Evolutionary conservation across 2,329 filamentous ascomycete genomes (phyloP).

Genomic region (Pseudogymnoascus sp.): DNA sequence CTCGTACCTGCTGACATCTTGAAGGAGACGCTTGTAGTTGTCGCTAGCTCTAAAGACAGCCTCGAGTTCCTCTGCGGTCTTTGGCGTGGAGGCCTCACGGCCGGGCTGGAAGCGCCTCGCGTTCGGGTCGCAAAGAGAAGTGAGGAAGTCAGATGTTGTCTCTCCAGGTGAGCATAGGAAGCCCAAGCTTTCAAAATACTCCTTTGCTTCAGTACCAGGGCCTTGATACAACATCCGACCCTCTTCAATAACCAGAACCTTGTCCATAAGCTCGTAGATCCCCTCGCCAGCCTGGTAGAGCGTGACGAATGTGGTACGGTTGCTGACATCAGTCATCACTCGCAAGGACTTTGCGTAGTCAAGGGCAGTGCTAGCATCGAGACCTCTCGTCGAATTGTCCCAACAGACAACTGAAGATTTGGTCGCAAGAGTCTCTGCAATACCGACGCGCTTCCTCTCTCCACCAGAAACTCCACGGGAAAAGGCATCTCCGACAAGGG

Average conservation of each 20-base stretch:
- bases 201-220: constrained; percentile 47
- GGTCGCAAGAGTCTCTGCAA: constrained; percentile 41
- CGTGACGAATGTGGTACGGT: constrained; percentile 54
- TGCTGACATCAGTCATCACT: constrained; percentile 55
- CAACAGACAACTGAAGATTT: constrained; percentile 48
- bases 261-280: constrained; percentile 64
- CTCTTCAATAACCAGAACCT: constrained; percentile 60
- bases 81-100: constrained; percentile 36
- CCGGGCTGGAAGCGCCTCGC: constrained; percentile 54
- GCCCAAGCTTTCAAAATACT: constrained; percentile 59
- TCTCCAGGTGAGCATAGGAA: constrained; percentile 56
- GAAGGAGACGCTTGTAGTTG: constrained; percentile 51
- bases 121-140: constrained; percentile 57
- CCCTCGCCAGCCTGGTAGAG: constrained; percentile 65
- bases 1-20: constrained; percentile 57
- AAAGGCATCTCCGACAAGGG: constrained; percentile 50
- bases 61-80: constrained; percentile 45
- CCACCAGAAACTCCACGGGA: constrained; percentile 56
- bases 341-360: constrained; percentile 55
- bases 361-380: constrained; percentile 58
- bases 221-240: constrained; percentile 62
- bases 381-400: constrained; percentile 60
- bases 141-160: constrained; percentile 60
- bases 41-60: constrained; percentile 64
- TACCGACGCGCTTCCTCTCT: constrained; percentile 53